Evolutionary conservation across 2,329 filamentous ascomycete species (phyloP).

Genomic region (Pestalotiopsis sp.): DNA sequence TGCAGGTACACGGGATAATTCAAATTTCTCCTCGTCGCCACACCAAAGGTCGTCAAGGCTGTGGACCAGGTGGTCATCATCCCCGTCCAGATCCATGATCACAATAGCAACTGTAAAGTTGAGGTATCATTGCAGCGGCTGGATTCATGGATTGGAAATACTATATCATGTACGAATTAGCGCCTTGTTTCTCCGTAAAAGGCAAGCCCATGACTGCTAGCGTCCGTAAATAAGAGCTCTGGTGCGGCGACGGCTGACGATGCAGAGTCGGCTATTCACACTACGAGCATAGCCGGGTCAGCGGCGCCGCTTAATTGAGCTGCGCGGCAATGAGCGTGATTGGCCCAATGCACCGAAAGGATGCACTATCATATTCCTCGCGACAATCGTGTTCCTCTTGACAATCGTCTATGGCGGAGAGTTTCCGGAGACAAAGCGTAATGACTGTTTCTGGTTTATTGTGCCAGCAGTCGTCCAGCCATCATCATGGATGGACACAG

Average conservation of each 20-base stretch:
- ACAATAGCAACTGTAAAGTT: neutral
- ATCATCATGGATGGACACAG: too few relatives aligned
- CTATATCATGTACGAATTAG: too few relatives aligned
- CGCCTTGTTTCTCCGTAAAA: too few relatives aligned
- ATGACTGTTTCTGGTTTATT: too few relatives aligned
- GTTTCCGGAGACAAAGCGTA: too few relatives aligned
- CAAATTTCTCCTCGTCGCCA: neutral
- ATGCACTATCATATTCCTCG: neutral
- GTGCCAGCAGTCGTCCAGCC: too few relatives aligned
- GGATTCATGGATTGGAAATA: neutral
- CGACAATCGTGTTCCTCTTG: too few relatives aligned
- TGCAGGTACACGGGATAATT: neutral
- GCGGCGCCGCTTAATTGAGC: neutral
- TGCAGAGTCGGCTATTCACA: neutral
- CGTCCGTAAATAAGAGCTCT: neutral
- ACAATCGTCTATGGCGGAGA: neutral
- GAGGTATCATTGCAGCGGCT: neutral
- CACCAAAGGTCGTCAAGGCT: neutral
- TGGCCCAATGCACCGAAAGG: neutral
- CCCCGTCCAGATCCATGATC: neutral
- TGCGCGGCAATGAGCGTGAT: neutral
- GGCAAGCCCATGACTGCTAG: neutral
- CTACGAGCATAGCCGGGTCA: neutral
- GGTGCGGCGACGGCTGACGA: neutral
- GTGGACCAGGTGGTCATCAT: too few relatives aligned